Evolutionary conservation across 176 grass and related monocot species (phyloP).

Genomic region (Aechmea fasciata): DNA sequence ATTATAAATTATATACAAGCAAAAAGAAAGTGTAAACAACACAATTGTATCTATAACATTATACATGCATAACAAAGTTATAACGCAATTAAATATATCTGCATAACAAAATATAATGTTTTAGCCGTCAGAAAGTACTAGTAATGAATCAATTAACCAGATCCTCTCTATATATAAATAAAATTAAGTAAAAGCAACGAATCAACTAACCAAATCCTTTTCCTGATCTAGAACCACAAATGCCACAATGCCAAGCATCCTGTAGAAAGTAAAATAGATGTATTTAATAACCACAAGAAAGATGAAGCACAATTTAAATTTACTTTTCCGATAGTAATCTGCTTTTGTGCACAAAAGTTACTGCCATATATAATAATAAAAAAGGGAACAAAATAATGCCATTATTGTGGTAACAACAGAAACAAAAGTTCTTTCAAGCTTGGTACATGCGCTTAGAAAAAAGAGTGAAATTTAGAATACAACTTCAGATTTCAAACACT

Average conservation of each 20-base stretch:
- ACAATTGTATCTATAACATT: neutral
- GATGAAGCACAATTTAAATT: neutral
- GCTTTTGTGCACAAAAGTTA: no score
- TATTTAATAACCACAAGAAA: neutral
- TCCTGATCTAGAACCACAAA: constrained; percentile 63
- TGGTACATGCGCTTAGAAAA: no score
- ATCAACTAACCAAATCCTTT: constrained; percentile 94
- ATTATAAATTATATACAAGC: no score
- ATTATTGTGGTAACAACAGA: no score
- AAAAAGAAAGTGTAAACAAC: neutral
- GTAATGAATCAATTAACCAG: neutral
- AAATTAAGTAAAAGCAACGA: neutral
- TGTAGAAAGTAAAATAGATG: constrained; percentile 37
- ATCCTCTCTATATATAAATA: neutral
- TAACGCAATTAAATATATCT: neutral
- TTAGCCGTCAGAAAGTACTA: neutral
- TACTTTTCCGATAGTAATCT: no score
- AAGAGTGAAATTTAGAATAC: no score
- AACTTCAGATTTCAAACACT: no score
- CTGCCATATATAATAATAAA: no score
- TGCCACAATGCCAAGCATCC: constrained; percentile 80
- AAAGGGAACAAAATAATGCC: no score
- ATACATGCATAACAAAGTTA: neutral
- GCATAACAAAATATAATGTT: no score
- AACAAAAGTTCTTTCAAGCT: no score